Base-by-base conservation (phyloP, 1,284 basidiomycete genomes). In the Trametes polyzona region DNA sequence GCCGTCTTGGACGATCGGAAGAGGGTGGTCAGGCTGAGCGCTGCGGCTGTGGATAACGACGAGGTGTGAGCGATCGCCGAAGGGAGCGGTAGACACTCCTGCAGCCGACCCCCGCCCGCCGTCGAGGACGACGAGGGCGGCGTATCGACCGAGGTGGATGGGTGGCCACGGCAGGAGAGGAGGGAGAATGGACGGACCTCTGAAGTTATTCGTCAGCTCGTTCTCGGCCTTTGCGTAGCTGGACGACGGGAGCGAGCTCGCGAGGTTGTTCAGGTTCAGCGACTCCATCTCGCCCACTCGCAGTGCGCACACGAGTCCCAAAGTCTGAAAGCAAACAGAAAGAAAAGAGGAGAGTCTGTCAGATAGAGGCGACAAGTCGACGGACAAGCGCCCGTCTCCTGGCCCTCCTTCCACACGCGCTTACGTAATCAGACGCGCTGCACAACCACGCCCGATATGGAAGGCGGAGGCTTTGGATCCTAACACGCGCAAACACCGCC, bases 21-120 rank as follows among this genome's bases (percentile, higher is more conserved):
- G 27, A 92, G 80, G 0, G 86, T 90, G n/a, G 90, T 91, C 57
- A 92, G 88, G 70, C 87, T 90, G 47, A 90, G 76, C 0, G 90
- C 90, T 61, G 90, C 89, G 57, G 87, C 89, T 92, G 67, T 52
- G 54, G 50, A 23, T 23, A 24, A n/a, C 30, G 42, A 47, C 52
- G 49, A 40, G 8, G 30, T 2, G 39, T 54, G 30, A 54, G 52
- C 46, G 37, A 48, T 47, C 11, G 11, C 29, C n/a, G 30, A 50
- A 40, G 17, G 12, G 17, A 47, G 32, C 36, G 36, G 24, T 14
- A 30, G 16, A 44, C n/a, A 21, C 23, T 10, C 14, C 14, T 26
- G 27, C 7, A 17, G 11, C 19, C 39, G 39, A 9, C 19, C 21
- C 8, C 14, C 24, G 26, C 27, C 5, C 11, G 30, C 4, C 3